Base-by-base conservation (phyloP, 108 stramenopile genomes). In the Skeletonema costatum region DNA sequence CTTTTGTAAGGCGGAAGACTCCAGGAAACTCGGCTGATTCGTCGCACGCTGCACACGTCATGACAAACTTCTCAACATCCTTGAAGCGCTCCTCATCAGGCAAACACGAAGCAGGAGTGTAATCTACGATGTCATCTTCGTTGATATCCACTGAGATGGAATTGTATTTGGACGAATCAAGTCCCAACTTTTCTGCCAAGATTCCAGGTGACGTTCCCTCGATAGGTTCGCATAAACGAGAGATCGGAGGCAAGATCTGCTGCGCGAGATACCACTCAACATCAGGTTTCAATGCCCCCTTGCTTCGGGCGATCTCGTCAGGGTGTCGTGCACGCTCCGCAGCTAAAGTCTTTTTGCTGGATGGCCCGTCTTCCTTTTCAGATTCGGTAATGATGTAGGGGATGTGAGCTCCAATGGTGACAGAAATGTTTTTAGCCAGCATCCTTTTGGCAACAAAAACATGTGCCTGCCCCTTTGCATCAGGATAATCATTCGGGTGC, bases 321-420 rank as follows among this genome's bases (percentile, higher is more conserved):
- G 98, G 98, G 74, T 97, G 97, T 46, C 93, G 87, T 46, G 98
- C 98, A 33, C 96, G 87, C 60, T 97, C 96, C 8, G 93, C 89
- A 11, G 87, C 83, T 13, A 86, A 66, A 29, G 67, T 66, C 36
- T 66, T 71, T 70, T 89, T 87, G 56, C 69, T 35, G 2, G 63
- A 42, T 46, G 84, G 68, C 9, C 74, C 76, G 4, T 84, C 78
- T 10, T 36, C 70, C 32, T 89, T 79, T 32, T 87, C 65, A 71
- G 85, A 79, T 76, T 81, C 74, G 41, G 90, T 90, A 63, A 99
- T 99, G 13, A 99, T 89, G 86, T 99, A 99, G 7, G 98, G 98
- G 70, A 99, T 99, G 86, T 99, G 98, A 75, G 99, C 97, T 25
- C 99, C 99, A 51, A 97, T 94, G 64, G 96, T 98, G 64, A 99